phyloP scores from a whole-genome alignment of 2,329 filamentous ascomycete genomes.

The Penicillium sp. region DNA sequence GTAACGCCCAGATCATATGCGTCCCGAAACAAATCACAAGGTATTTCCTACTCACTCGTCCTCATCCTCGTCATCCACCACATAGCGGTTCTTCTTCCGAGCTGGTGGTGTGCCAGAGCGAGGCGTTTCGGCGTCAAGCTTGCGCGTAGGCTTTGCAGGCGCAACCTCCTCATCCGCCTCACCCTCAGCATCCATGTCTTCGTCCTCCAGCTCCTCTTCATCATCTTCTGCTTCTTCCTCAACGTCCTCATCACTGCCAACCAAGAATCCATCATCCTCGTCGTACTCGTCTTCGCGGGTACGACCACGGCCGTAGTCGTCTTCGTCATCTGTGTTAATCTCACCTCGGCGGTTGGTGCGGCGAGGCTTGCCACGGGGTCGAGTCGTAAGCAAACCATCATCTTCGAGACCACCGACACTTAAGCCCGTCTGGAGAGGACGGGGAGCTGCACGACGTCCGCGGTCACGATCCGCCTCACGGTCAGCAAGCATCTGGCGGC shows the following conservation, averaged over 20 bases:
- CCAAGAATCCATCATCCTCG: conserved; percentile 75
- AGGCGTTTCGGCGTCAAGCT: conserved; percentile 22
- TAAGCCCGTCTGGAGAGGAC: conserved; percentile 51
- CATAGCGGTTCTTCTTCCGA: conserved; percentile 48
- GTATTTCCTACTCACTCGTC: conserved; percentile 34
- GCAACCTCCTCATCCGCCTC: conserved; percentile 38
- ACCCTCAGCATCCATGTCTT: conserved; percentile 48
- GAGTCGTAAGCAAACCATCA: conserved; percentile 47
- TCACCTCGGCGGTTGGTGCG: conserved; percentile 47
- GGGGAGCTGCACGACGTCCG: conserved; percentile 41
- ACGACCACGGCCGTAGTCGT: conserved; percentile 46
- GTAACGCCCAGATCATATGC: conserved; percentile 19
- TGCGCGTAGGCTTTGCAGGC: conserved; percentile 25
- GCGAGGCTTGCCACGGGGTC: conserved; percentile 39
- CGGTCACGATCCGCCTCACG: conserved; percentile 56
- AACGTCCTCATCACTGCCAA: conserved; percentile 49
- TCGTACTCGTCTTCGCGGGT: conserved; percentile 77
- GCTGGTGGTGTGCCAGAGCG: conserved; percentile 36
- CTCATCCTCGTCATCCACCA: conserved; percentile 49
- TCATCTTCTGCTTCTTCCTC: conserved; percentile 47
- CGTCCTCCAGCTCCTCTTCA: conserved; percentile 43
- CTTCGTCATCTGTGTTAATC: conserved; percentile 51
- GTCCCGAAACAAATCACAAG: conserved; percentile 9
- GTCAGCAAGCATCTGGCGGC: conserved; percentile 55
- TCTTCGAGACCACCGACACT: conserved; percentile 59